Evolutionary conservation across 23 red algal species (phyloP), one percentile per base, ranked within the genome.

Genomic region (Gracilaria gracilis): DNA sequence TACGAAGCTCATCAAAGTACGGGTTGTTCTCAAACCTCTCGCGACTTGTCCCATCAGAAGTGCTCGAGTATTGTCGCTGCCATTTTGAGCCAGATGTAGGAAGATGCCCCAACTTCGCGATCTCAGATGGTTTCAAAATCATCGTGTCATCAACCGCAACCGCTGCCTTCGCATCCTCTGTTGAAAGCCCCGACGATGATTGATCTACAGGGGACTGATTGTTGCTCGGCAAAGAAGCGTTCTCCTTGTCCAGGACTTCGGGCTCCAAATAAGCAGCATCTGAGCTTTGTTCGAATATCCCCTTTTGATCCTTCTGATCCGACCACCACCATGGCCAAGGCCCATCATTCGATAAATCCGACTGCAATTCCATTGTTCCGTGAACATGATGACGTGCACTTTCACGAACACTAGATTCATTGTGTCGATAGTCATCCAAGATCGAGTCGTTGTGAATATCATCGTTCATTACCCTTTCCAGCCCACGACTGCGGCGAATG

Each of bases 241-340:
- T 82, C 19, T 82, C 79, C 29, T 82, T 82, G 58, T 62, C 58
- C 2, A 46, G 2, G 0, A 58, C 1, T 19, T 29, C 53, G 54
- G 35, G 36, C n/a, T 59, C 79, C 11, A 25, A 0, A 53, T 35
- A 4, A 57, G 16, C 4, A 58, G 40, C 14, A 25, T 23, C 36
- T 31, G 38, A 6, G 39, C 72, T 77, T 25, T 46, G 14, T 33
- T 31, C n/a, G 39, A 77, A 77, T 1, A 77, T 50, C 34, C 46
- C 46, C 38, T 46, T 77, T 20, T 77, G 31, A 50, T 77, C 72
- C 25, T 77, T 77, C 46, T 77, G 72, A 77, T 77, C 72, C 3
- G 84, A 87, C 84, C 84, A 87, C 84, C 84, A 87, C 67, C 36
- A 49, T n/a, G 84, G 84, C 84, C 84, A 87, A 13, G 84, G 84